phyloP scores from a whole-genome alignment of 768 basidiomycete genomes.

The Suillus subaureus region DNA sequence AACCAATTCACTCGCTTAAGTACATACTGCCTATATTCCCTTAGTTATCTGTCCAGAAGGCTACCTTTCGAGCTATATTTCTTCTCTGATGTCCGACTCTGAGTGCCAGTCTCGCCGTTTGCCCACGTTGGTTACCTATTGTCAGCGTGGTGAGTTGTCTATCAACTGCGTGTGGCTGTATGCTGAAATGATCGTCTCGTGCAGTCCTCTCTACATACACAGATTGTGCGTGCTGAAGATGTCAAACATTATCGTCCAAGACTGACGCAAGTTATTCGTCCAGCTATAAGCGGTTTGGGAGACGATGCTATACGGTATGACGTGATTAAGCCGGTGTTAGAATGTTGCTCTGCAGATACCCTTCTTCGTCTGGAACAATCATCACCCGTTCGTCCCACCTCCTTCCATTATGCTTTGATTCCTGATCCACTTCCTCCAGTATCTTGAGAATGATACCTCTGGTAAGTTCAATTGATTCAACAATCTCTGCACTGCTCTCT shows the following conservation, averaged over 20 bases:
- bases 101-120: slow-evolving; percentile 44
- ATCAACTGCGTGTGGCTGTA: slow-evolving; percentile 8
- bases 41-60: not conserved
- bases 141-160: slow-evolving; percentile 65
- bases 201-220: slow-evolving; percentile 62
- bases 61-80: slow-evolving; percentile 14
- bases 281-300: slow-evolving; percentile 69
- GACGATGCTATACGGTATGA: slow-evolving; percentile 54
- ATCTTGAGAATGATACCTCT: slow-evolving; percentile 55
- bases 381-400: slow-evolving; percentile 58
- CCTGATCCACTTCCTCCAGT: slow-evolving; percentile 38
- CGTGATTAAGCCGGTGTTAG: slow-evolving; percentile 72
- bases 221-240: slow-evolving; percentile 49
- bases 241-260: not conserved
- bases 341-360: slow-evolving; percentile 71
- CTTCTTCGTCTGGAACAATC: slow-evolving; percentile 67
- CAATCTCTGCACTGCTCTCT: slow-evolving; percentile 8
- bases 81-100: slow-evolving; percentile 27
- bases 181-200: slow-evolving; percentile 15
- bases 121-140: slow-evolving; percentile 66
- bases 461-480: slow-evolving; percentile 37
- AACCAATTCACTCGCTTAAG: not conserved
- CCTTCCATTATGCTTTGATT: slow-evolving; percentile 7
- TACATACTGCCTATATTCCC: not conserved
- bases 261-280: slow-evolving; percentile 5